Evolutionary conservation across 1,284 basidiomycete genomes (phyloP).

Genomic region (Gymnopus androsaceus): DNA sequence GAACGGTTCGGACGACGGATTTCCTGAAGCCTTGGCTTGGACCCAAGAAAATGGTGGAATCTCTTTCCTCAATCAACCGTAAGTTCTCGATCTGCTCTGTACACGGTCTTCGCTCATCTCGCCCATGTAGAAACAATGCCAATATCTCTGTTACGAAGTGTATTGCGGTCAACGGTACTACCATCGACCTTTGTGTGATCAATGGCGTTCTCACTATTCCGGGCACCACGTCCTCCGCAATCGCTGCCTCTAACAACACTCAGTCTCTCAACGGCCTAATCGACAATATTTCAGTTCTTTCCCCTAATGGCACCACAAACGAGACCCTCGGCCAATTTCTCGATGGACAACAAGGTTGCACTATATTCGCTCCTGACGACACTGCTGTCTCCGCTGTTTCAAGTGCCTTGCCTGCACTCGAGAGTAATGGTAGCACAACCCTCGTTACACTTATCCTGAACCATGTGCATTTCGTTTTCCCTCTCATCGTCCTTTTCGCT

Average conservation of each 20-base stretch:
- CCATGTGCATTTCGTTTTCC: constrained; percentile 48
- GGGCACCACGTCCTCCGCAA: not conserved
- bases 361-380: constrained; percentile 70
- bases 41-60: constrained; percentile 47
- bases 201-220: constrained; percentile 11
- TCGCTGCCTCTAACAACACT: constrained; percentile 1
- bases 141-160: constrained; percentile 38
- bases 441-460: constrained; percentile 55
- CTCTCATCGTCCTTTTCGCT: constrained; percentile 1
- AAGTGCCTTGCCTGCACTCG: constrained; percentile 36
- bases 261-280: constrained; percentile 4
- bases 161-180: constrained; percentile 35
- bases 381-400: constrained; percentile 45
- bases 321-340: constrained; percentile 40
- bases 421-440: constrained; percentile 45
- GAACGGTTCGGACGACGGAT: constrained; percentile 46
- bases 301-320: constrained; percentile 17
- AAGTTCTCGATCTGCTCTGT: constrained; percentile 17
- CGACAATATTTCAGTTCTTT: constrained; percentile 12
- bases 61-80: constrained; percentile 60
- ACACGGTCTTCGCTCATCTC: not conserved
- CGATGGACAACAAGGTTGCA: constrained; percentile 54
- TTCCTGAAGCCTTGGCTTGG: constrained; percentile 65
- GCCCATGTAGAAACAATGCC: constrained; percentile 26
- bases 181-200: constrained; percentile 19